These are phyloP conservation scores for Sarocladiaceae sp. DNA, from an alignment of 2,329 filamentous ascomycete species.

Conservation along the genomic window DNA sequence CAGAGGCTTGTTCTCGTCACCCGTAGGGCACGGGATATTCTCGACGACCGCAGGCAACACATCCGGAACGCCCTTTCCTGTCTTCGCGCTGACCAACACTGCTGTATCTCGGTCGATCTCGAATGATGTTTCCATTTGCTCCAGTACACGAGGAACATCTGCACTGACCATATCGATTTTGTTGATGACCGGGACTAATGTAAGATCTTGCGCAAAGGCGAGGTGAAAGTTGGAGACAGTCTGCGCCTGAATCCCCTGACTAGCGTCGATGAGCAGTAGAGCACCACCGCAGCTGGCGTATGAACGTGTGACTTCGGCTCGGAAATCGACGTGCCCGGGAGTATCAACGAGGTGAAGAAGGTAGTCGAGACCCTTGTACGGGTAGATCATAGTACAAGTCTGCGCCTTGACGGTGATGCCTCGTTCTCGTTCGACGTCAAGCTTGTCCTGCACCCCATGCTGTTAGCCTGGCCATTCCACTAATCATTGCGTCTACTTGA, in stretches of 20 bases:
- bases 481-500: not conserved
- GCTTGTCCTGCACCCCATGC: conserved; percentile 60
- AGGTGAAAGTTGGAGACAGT: conserved; percentile 99
- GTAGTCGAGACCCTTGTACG: conserved; percentile 80
- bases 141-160: conserved; percentile 78
- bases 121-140: conserved; percentile 82
- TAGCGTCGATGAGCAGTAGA: conserved; percentile 88
- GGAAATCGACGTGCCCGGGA: conserved; percentile 95
- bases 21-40: conserved; percentile 74
- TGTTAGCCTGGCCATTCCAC: conserved; percentile 1
- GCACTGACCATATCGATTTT: conserved; percentile 92
- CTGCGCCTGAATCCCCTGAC: conserved; percentile 94
- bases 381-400: conserved; percentile 97
- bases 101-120: conserved; percentile 75
- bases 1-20: conserved; percentile 68
- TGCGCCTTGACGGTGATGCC: conserved; percentile 99
- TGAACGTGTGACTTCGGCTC: conserved; percentile 90
- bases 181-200: conserved; percentile 88
- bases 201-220: conserved; percentile 85
- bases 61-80: conserved; percentile 79
- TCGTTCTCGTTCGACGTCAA: conserved; percentile 92
- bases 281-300: conserved; percentile 96
- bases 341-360: conserved; percentile 94
- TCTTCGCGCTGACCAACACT: conserved; percentile 83
- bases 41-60: conserved; percentile 83